These are phyloP conservation scores for Colletotrichum trifolii DNA, from an alignment of 2,329 filamentous ascomycete species.

Conservation along the genomic window DNA sequence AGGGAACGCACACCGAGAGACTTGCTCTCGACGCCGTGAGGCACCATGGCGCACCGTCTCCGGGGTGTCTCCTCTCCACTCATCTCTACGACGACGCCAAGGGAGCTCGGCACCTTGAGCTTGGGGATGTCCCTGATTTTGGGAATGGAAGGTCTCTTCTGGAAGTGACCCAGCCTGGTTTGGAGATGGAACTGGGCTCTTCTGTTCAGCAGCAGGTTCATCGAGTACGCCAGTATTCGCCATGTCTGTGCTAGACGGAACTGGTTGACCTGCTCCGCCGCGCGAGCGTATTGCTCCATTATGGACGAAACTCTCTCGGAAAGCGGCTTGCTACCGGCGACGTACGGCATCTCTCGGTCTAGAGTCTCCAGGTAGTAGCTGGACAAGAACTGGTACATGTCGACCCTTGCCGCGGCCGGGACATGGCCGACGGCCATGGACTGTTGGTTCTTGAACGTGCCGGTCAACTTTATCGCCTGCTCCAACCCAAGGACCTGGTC, in stretches of 20 bases:
- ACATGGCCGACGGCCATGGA: constrained; percentile 71
- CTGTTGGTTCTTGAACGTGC: constrained; percentile 68
- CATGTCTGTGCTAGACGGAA: constrained; percentile 74
- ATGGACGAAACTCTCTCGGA: constrained; percentile 61
- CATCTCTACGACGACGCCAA: constrained; percentile 37
- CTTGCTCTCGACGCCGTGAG: constrained; percentile 45
- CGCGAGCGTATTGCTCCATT: constrained; percentile 66
- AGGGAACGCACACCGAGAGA: constrained; percentile 56
- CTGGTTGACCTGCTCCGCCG: constrained; percentile 66
- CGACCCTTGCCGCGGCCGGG: constrained; percentile 61
- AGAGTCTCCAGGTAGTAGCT: constrained; percentile 67
- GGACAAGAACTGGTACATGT: constrained; percentile 67
- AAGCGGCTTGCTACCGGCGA: constrained; percentile 50
- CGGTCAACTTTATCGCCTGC: constrained; percentile 67
- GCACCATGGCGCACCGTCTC: constrained; percentile 43
- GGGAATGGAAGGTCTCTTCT: constrained; percentile 41
- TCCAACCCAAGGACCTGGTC: constrained; percentile 64
- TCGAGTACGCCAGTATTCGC: constrained; percentile 68
- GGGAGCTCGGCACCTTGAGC: constrained; percentile 41
- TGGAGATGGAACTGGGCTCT: constrained; percentile 69
- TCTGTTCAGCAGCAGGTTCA: constrained; percentile 63
- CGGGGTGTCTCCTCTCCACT: constrained; percentile 53
- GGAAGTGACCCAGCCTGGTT: constrained; percentile 54
- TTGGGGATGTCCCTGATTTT: constrained; percentile 45
- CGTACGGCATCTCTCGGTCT: constrained; percentile 57